Conservation (phyloP, 305 asterid species). For the Vinca major region DNA sequence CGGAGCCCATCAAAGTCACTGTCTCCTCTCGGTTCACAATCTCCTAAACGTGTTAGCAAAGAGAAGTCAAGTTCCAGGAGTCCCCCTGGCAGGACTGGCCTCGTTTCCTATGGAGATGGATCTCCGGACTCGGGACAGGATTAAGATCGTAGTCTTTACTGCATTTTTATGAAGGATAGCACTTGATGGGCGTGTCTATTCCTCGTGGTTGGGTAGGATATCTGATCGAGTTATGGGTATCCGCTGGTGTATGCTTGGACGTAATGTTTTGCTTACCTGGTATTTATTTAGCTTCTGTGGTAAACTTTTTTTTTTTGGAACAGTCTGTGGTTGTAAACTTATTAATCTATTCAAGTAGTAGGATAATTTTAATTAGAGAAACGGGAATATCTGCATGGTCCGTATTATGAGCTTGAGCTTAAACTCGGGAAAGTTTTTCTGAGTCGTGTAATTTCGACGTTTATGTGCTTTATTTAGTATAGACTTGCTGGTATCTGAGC, state of each 20-base stretch:
- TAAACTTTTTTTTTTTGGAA: too few species aligned
- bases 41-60: slow-evolving; percentile 45
- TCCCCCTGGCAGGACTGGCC: slow-evolving; percentile 52
- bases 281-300: neutral
- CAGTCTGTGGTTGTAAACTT: neutral
- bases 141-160: slow-evolving; percentile 13
- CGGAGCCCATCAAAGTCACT: slow-evolving; percentile 49
- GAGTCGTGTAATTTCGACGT: neutral
- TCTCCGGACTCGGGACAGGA: slow-evolving; percentile 63
- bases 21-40: slow-evolving; percentile 39
- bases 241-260: neutral
- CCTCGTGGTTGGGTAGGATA: neutral
- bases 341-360: neutral
- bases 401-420: neutral
- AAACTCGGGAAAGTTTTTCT: neutral
- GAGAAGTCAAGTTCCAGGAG: slow-evolving; percentile 51
- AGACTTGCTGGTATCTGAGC: neutral
- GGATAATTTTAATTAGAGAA: neutral
- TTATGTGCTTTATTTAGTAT: neutral
- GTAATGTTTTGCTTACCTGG: neutral
- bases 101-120: slow-evolving; percentile 79
- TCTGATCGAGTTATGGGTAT: neutral
- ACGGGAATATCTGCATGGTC: neutral
- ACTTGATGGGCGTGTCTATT: neutral
- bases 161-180: neutral